These are phyloP conservation scores for Ophioceras dolichostomum DNA, from an alignment of 2,329 filamentous ascomycete genomes.

Conservation along the genomic window DNA sequence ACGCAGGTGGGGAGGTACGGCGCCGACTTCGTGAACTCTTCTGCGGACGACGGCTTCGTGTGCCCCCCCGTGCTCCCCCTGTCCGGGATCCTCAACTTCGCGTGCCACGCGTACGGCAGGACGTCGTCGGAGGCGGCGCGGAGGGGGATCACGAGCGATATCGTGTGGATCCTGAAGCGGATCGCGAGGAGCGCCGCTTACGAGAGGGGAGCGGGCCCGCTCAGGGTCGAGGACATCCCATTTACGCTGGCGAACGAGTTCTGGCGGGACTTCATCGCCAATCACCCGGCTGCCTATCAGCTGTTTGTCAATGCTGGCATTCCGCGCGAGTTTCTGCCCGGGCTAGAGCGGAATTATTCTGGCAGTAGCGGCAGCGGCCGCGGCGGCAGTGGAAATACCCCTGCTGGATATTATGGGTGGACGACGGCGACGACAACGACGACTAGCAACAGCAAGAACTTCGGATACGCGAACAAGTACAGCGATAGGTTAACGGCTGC, in stretches of 20 bases:
- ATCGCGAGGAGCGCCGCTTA: constrained; percentile 11
- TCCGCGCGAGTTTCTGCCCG: too few species aligned
- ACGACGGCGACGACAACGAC: too few species aligned
- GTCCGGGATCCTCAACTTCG: constrained; percentile 19
- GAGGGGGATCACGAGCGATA: constrained; percentile 14
- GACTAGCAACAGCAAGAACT: too few species aligned
- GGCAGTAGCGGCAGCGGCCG: too few species aligned
- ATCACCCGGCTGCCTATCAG: constrained; percentile 11
- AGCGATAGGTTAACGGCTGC: too few species aligned
- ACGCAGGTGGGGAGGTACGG: not conserved
- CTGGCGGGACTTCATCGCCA: constrained; percentile 10
- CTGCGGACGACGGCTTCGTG: not conserved
- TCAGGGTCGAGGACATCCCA: constrained; percentile 6
- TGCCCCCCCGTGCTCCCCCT: constrained; percentile 17
- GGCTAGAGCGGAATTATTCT: too few species aligned
- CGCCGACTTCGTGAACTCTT: not conserved
- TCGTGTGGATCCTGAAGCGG: constrained; percentile 21
- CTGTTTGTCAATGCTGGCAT: constrained; percentile 19
- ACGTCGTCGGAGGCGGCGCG: not conserved
- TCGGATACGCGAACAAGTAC: too few species aligned
- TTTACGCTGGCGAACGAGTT: constrained; percentile 8
- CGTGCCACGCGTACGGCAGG: constrained; percentile 18
- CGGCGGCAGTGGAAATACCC: too few species aligned
- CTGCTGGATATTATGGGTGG: too few species aligned
- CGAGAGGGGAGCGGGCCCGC: constrained; percentile 7